Base-by-base conservation (phyloP, 768 basidiomycete species). In the Suillus variegatus region DNA sequence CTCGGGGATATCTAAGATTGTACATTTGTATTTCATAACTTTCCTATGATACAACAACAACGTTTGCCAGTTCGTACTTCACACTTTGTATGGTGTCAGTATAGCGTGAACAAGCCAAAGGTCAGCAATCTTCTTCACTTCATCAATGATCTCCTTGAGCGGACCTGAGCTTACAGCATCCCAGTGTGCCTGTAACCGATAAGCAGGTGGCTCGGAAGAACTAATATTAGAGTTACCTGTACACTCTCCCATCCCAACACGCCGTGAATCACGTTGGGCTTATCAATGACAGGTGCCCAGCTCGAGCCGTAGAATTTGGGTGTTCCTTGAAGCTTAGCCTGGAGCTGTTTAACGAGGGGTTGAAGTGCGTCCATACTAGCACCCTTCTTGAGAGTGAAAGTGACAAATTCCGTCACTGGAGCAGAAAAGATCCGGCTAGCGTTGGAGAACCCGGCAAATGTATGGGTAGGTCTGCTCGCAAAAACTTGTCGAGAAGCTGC, bases 201-300 rank as follows among this genome's bases (percentile, higher is more conserved):
- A n/a, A 65, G 18, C 38, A 40, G 36, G 35, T 57, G 43, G 58
- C 41, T 61, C 35, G 5, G 18, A 12, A 6, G 20, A 25, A 13
- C 9, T 12, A 32, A 49, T 14, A 25, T 16, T 14, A 32, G 12
- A 67, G 7, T 60, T 40, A 76, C 80, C 57, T 77, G 43, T 8
- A 78, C 75, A 16, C 65, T 79, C 54, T 76, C 73, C 80, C 80
- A 81, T 13, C 80, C 80, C 35, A 80, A 67, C 35, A 79, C 69
- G 20, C 74, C 77, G 54, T 76, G 43, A 54, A 71, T 71, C 2
- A 68, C 66, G 7, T 64, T 60, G 22, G 68, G n/a, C 52, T 69
- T 68, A 54, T 60, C 69, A 22, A 68, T 58, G 58, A 75, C 35
- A 25, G n/a, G 64, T 0, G 65, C 72, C 75, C 75, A 76, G 62